Evolutionary conservation across 2,329 filamentous ascomycete genomes (phyloP).

Genomic region (Colletotrichum gigasporum): DNA sequence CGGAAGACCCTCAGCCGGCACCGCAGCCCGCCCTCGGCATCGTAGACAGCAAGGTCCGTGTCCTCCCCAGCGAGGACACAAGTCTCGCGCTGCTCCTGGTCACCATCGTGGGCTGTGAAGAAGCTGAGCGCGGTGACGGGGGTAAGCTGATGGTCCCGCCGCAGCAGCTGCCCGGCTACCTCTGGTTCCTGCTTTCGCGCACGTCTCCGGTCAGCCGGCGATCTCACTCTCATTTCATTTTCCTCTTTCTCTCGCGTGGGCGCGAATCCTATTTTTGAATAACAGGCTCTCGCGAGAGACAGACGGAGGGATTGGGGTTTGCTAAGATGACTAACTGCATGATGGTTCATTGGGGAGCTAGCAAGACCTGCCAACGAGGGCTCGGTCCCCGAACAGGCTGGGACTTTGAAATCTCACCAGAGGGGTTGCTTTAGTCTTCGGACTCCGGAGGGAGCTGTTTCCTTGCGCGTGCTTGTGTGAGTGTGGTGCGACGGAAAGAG

Average conservation of each 20-base stretch:
- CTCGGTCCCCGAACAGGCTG: too few relatives aligned
- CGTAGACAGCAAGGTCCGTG: conserved; percentile 64
- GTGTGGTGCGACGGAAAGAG: too few relatives aligned
- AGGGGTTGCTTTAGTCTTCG: conserved; percentile 14
- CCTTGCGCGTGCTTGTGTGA: background rate
- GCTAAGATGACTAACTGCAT: conserved; percentile 29
- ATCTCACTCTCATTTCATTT: background rate
- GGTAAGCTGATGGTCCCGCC: conserved; percentile 53
- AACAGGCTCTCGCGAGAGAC: too few relatives aligned
- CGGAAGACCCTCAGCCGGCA: conserved; percentile 65
- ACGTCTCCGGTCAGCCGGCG: background rate
- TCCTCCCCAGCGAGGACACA: conserved; percentile 70
- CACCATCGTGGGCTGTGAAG: conserved; percentile 41
- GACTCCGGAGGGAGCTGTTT: background rate
- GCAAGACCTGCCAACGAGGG: too few relatives aligned
- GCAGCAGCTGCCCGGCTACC: conserved; percentile 26
- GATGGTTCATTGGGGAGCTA: conserved; percentile 19
- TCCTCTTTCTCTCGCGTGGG: background rate
- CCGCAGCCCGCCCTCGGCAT: conserved; percentile 47
- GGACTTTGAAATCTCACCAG: conserved; percentile 13
- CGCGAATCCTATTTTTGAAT: background rate
- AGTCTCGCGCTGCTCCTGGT: conserved; percentile 33
- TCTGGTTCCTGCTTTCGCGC: background rate
- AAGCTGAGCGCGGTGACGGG: conserved; percentile 71
- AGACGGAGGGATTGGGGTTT: background rate